Conservation (phyloP, 345 rosid species). For the Luvunga scandens region DNA sequence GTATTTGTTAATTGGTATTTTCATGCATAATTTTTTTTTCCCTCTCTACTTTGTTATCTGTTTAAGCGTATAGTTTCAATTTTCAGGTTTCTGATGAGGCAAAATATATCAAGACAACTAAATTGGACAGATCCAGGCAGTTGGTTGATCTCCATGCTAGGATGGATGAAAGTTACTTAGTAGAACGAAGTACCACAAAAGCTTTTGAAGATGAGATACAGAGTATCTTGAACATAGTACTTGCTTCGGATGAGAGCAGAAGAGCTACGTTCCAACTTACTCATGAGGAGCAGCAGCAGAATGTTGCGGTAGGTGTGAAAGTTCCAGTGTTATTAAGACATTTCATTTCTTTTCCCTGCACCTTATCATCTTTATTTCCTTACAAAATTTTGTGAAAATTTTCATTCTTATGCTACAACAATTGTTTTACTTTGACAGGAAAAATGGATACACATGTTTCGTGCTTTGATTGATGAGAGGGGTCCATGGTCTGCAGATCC, state of each 20-base stretch:
- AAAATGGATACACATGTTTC: slow-evolving; percentile 95
- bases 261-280: slow-evolving; percentile 60
- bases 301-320: slow-evolving; percentile 54
- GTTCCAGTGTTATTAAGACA: neutral
- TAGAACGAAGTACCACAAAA: slow-evolving; percentile 51
- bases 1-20: slow-evolving; percentile 1
- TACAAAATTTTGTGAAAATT: neutral
- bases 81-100: slow-evolving; percentile 76
- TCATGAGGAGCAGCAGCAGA: slow-evolving; percentile 89
- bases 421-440: slow-evolving; percentile 40
- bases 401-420: slow-evolving; percentile 6
- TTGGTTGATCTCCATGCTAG: slow-evolving; percentile 63
- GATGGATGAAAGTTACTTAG: slow-evolving; percentile 52
- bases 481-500: slow-evolving; percentile 99
- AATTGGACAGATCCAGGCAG: slow-evolving; percentile 69
- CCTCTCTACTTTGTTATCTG: neutral
- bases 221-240: slow-evolving; percentile 50
- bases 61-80: slow-evolving; percentile 13
- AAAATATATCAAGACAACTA: slow-evolving; percentile 56
- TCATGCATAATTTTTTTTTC: neutral
- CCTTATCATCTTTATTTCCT: neutral
- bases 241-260: slow-evolving; percentile 81
- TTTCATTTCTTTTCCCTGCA: neutral
- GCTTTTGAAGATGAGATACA: slow-evolving; percentile 81
- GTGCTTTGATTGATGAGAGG: slow-evolving; percentile 90